Percentiles rank a stretch among this genome's conserved stretches.
Evolutionary conservation across 2,329 filamentous ascomycete genomes (phyloP).

Genomic region (Setomelanomma holmii): DNA sequence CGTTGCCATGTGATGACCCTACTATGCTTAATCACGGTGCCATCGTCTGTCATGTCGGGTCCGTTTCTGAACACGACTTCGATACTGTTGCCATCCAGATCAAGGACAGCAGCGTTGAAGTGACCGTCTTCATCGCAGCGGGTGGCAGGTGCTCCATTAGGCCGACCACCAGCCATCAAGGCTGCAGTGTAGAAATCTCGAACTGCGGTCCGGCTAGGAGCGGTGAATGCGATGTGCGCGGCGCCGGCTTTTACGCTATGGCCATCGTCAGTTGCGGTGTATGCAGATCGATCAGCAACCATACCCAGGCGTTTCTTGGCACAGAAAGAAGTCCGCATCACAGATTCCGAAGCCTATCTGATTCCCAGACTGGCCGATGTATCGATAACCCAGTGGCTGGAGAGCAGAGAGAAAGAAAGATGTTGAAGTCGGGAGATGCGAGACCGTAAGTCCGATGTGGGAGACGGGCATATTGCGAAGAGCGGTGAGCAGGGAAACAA

Average conservation of each 20-base stretch:
- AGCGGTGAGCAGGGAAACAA: conserved; percentile 23
- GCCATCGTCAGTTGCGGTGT: conserved; percentile 28
- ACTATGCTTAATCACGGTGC: conserved; percentile 51
- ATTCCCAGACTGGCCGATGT: conserved; percentile 67
- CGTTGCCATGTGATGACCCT: conserved; percentile 54
- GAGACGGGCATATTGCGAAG: conserved; percentile 63
- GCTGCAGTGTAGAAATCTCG: conserved; percentile 75
- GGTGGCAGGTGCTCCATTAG: conserved; percentile 63
- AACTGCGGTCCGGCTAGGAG: conserved; percentile 69
- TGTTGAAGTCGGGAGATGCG: conserved; percentile 77
- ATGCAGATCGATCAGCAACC: conserved; percentile 28
- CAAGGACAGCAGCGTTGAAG: conserved; percentile 71
- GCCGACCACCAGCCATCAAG: conserved; percentile 67
- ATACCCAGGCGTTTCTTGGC: conserved; percentile 66
- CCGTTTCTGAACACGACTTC: conserved; percentile 72
- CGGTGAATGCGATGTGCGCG: conserved; percentile 72
- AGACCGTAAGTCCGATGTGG: conserved; percentile 72
- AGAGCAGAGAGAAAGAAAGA: conserved; percentile 84
- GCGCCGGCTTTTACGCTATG: conserved; percentile 58
- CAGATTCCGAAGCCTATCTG: conserved; percentile 68
- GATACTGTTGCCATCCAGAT: conserved; percentile 84
- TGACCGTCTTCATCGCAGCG: conserved; percentile 62
- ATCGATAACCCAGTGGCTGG: conserved; percentile 79
- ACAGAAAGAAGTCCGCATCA: conserved; percentile 69
- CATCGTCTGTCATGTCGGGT: conserved; percentile 48